Evolutionary conservation across 495 filamentous ascomycete species (phyloP).

Genomic region (Trichoderma parareesei): DNA sequence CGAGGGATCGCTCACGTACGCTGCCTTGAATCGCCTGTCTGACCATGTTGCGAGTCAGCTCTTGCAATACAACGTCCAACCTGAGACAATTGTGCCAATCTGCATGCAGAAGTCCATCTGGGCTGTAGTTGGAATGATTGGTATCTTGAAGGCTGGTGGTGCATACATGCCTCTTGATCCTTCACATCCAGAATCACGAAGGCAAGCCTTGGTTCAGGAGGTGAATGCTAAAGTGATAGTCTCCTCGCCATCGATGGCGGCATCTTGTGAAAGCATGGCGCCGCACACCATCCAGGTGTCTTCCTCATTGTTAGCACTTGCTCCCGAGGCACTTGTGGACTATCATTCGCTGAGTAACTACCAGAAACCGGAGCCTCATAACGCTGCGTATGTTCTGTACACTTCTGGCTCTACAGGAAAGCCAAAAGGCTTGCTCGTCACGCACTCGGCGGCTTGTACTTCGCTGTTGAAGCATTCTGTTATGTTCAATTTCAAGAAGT

Average conservation of each 20-base stretch:
- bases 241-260: neutral
- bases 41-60: constrained; percentile 1
- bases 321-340: constrained; percentile 8
- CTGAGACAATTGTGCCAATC: neutral
- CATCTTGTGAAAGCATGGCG: neutral
- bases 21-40: neutral
- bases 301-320: neutral
- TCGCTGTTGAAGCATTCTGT: constrained; percentile 3
- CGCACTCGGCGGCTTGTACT: neutral
- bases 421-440: neutral
- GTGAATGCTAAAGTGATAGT: neutral
- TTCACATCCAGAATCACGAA: neutral
- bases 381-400: constrained; percentile 16
- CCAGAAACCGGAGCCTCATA: constrained; percentile 20
- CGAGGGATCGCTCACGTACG: neutral
- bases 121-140: constrained; percentile 1
- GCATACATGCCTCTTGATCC: constrained; percentile 3
- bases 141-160: constrained; percentile 2
- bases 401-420: constrained; percentile 4
- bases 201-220: neutral
- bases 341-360: neutral
- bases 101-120: constrained; percentile 10
- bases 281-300: neutral
- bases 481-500: constrained; percentile 28
- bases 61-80: neutral